Base-by-base conservation (phyloP, 495 filamentous ascomycete genomes). In the Aspergillus affinis region DNA sequence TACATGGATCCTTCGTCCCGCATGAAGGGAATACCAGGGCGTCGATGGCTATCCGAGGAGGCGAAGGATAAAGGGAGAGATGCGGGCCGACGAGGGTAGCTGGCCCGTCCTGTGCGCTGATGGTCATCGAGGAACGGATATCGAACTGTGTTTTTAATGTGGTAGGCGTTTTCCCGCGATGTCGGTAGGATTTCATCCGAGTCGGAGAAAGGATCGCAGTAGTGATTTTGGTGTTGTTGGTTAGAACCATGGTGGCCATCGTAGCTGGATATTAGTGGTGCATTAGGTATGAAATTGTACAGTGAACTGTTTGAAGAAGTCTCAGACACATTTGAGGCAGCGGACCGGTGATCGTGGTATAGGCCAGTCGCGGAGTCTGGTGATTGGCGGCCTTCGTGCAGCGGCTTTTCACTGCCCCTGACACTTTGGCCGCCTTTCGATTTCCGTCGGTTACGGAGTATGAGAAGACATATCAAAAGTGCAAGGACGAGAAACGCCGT, bases 401-500 rank as follows among this genome's bases (percentile, higher is more conserved):
- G 55, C 6, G 63, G 60, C 49, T 61, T 60, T 49, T 69, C 61
- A 44, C 61, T 63, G 26, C 64, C 64, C 27, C 52, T 54, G 26
- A 47, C 44, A 2, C 51, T 62, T 45, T 36, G 29, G 19, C 26
- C 21, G 8, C 58, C 48, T 7, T 26, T 26, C 2, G 26, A 32
- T 18, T 51, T 55, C 47, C 68, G 66, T 19, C 59, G 60, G 47
- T 66, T 64, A 26, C 69, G 62, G 50, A 66, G 55, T 44, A 69
- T 51, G 10, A 73, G 48, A 9, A 63, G 51, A 48, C 59, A 64
- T 26, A 65, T 62, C 2, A 70, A 48, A 6, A 72, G 26, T 2
- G 59, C 53, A 12, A 75, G 61, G 1, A 64, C 62, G 4, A 69
- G 51, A 44, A 72, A 58, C 10, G 59, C 70, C 13, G 66, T 41